Base-by-base conservation (phyloP, 2,329 filamentous ascomycete genomes). In the Pseudocercospora cruenta region DNA sequence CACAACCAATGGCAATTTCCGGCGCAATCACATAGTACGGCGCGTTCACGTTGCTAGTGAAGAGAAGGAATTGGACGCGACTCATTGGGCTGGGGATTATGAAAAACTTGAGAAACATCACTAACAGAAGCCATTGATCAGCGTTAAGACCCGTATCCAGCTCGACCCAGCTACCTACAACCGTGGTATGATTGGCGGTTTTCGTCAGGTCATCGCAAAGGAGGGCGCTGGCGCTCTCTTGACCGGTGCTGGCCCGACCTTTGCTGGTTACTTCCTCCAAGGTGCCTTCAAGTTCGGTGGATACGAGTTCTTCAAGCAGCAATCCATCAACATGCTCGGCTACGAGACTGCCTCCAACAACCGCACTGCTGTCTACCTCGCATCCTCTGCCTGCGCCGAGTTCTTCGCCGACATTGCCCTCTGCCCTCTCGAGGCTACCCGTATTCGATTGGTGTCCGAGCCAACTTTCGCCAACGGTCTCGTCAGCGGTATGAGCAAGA, bases 231-330 rank as follows among this genome's bases (percentile, higher is more conserved):
- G 90, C 80, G 93, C 92, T 81, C 89, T 96, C 76, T 85, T 92
- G 81, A 96, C 93, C 74, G 92, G 92, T 82, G 87, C 89, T 81
- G 93, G 93, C 74, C 93, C 92, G 77, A 96, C 92, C 78, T 89
- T 89, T 74, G 91, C 92, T 72, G 92, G 92, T 81, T 96, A 96
- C 86, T 96, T 96, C 90, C 89, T 96, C 76, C 92, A 96, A 85
- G 92, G 93, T 79, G 91, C 92, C 76, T 89, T 95, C 87, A 96
- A 96, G 85, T 95, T 95, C 82, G 93, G 93, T 81, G 93, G 93
- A 80, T 96, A 96, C 83, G 93, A 96, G 85, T 90, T 96, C 84
- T 96, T 96, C 91, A 96, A 96, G 90, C 88, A 94, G 85, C 91
- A 95, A 84, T 88, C 85, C 79, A 95, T 96, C 82, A 90, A 92